Evolutionary conservation across 306 rosid genomes (phyloP), one percentile per base, ranked within the genome.

Genomic region (Lathyrus aphaca): DNA sequence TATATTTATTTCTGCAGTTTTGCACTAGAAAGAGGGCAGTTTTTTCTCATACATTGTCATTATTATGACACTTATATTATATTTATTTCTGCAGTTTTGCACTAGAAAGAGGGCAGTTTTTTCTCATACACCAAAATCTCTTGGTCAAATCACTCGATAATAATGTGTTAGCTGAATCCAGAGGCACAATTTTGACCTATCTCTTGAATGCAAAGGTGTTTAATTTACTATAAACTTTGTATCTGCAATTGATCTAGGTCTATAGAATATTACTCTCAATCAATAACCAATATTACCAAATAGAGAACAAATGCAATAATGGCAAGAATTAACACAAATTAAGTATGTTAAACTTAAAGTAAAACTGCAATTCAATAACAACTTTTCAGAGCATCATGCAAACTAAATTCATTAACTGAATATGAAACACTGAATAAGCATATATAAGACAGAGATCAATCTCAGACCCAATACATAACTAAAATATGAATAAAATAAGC

Each of bases 321-420:
- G n/a, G n/a, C n/a, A n/a, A n/a, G n/a, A n/a, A n/a, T n/a, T n/a
- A n/a, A n/a, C n/a, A n/a, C 25, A 23, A 2, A 23, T 23, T 23
- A 23, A 23, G 2, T 23, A 23, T 23, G 25, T 23, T 23, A 23
- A 23, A 43, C 23, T 27, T 27, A 37, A 4, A 4, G 44, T 15
- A 32, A 59, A 59, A 9, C 25, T 32, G 37, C 59, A 43, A 39
- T 10, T 73, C n/a, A 3, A 49, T 17, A 45, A 27, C 49, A 74
- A 43, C 45, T 70, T 16, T 38, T 29, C 6, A n/a, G 21, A 79
- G 74, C 69, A 73, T 83, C 66, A 71, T 53, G 49, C 62, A 43
- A 39, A 72, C 66, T 62, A 15, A 60, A 76, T 46, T 40, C 81
- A 68, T 78, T 66, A 72, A 75, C 79, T 72, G 64, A 72, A 57